phyloP scores from a whole-genome alignment of 2,329 filamentous ascomycete genomes.

The Colletotrichum sublineola region DNA sequence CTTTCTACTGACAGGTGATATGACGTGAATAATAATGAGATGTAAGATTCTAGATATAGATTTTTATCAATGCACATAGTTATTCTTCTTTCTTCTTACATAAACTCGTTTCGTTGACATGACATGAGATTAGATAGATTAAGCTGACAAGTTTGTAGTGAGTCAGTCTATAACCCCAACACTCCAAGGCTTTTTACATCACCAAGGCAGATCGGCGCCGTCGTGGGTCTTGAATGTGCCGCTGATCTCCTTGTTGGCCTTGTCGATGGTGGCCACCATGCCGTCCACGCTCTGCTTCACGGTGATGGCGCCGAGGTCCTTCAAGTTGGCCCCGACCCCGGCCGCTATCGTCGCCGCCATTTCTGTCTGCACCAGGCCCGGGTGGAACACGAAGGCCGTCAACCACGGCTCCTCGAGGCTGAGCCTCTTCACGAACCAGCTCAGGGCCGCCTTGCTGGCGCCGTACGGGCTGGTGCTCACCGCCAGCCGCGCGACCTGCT shows the following conservation, averaged over 20 bases:
- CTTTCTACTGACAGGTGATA: neutral
- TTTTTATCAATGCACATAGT: neutral
- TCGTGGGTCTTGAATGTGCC: constrained; percentile 40
- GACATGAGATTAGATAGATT: neutral
- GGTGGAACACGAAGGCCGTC: constrained; percentile 43
- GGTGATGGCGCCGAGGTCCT: constrained; percentile 34
- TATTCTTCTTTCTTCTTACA: neutral
- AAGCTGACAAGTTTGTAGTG: neutral
- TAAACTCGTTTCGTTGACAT: neutral
- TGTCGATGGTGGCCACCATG: constrained; percentile 21
- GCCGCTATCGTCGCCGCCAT: constrained; percentile 1
- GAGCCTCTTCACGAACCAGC: constrained; percentile 43
- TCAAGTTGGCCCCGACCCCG: neutral
- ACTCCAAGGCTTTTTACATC: neutral
- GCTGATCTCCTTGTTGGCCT: constrained; percentile 25
- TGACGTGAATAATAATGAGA: neutral
- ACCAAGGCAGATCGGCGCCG: constrained; percentile 38
- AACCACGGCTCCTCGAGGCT: constrained; percentile 47
- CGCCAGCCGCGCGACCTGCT: neutral
- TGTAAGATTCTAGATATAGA: neutral
- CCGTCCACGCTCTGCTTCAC: constrained; percentile 42
- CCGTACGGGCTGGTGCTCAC: constrained; percentile 39
- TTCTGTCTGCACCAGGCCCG: constrained; percentile 40
- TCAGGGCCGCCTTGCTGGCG: constrained; percentile 43
- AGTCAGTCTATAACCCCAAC: neutral